phyloP scores from a whole-genome alignment of 2,329 filamentous ascomycete species.

The Fusarium sp. region DNA sequence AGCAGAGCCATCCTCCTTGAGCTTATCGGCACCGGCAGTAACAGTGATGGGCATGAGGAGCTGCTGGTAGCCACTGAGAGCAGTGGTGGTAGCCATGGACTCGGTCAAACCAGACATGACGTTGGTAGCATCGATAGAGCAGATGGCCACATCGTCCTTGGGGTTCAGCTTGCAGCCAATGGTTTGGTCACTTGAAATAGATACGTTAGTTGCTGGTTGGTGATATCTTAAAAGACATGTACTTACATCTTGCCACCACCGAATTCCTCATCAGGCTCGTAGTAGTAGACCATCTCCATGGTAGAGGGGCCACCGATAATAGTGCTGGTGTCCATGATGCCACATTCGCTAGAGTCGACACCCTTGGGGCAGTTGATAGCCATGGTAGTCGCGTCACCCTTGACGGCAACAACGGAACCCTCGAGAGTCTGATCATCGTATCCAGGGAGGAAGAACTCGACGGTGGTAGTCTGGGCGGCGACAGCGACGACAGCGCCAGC shows the following conservation, averaged over 20 bases:
- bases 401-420: slow-evolving; percentile 48
- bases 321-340: slow-evolving; percentile 44
- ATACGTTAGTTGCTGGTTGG: background rate
- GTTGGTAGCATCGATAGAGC: slow-evolving; percentile 27
- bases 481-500: slow-evolving; percentile 34
- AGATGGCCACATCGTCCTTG: slow-evolving; percentile 40
- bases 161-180: slow-evolving; percentile 44
- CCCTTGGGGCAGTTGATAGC: slow-evolving; percentile 43
- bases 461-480: slow-evolving; percentile 45
- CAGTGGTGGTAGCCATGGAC: slow-evolving; percentile 2
- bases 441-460: slow-evolving; percentile 46
- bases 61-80: slow-evolving; percentile 29
- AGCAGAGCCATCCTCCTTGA: slow-evolving; percentile 34
- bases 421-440: slow-evolving; percentile 39
- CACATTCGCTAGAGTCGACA: slow-evolving; percentile 42
- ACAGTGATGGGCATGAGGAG: slow-evolving; percentile 49
- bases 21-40: slow-evolving; percentile 53
- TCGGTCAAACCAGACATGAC: background rate
- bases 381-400: slow-evolving; percentile 47
- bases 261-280: slow-evolving; percentile 10
- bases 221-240: too few species aligned
- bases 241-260: slow-evolving; percentile 37
- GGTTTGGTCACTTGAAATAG: slow-evolving; percentile 28
- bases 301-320: slow-evolving; percentile 35
- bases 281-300: slow-evolving; percentile 7